Conservation (phyloP, 345 rosid species). For the Brassica cretica region DNA sequence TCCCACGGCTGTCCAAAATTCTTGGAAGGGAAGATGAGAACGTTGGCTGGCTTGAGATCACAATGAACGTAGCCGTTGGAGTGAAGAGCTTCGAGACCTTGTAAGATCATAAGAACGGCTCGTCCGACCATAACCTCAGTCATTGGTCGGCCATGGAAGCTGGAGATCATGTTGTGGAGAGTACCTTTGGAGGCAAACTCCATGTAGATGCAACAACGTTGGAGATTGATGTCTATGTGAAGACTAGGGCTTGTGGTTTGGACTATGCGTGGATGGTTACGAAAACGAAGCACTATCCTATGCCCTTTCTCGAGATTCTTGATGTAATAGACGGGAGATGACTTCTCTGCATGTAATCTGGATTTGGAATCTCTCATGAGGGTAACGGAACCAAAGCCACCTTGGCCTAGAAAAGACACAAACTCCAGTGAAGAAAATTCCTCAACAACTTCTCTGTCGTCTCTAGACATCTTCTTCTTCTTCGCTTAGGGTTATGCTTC, state of each 20-base stretch:
- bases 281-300: constrained; percentile 6
- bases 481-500: neutral
- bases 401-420: constrained; percentile 10
- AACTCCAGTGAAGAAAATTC: neutral
- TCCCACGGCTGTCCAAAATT: constrained; percentile 3
- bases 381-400: neutral
- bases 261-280: constrained; percentile 11
- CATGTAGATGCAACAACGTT: constrained; percentile 6
- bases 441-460: neutral
- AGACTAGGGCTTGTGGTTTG: neutral
- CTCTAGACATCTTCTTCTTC: neutral
- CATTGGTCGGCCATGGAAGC: constrained; percentile 2
- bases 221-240: neutral
- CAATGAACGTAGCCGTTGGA: constrained; percentile 10
- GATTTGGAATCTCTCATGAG: neutral
- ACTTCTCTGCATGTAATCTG: neutral
- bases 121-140: neutral
- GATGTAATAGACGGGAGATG: neutral
- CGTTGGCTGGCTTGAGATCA: constrained; percentile 21
- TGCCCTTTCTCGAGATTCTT: neutral
- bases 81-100: constrained; percentile 25
- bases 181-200: constrained; percentile 21
- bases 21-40: constrained; percentile 9
- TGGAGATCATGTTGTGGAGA: constrained; percentile 2
- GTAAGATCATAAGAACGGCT: constrained; percentile 4